These are phyloP conservation scores for Colletotrichum coccodes DNA, from an alignment of 2,329 filamentous ascomycete genomes.

Conservation along the genomic window DNA sequence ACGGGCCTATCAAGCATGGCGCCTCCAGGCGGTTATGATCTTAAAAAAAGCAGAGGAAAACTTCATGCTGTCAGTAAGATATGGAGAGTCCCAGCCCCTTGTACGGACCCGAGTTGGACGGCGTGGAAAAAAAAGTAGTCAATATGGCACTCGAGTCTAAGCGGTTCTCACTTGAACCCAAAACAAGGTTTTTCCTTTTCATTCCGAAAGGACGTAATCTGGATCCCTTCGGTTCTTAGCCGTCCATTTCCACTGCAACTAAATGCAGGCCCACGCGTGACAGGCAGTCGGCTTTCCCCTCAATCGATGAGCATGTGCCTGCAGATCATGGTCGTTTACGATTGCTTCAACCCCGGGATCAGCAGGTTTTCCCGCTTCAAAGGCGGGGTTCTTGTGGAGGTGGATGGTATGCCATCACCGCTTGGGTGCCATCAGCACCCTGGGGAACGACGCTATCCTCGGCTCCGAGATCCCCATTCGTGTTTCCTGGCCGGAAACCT, in stretches of 20 bases:
- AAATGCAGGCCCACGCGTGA: neutral
- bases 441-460: neutral
- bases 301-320: neutral
- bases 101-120: too few relatives aligned
- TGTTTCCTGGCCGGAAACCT: neutral
- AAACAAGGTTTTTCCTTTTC: too few relatives aligned
- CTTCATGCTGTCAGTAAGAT: too few relatives aligned
- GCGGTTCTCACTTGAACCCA: too few relatives aligned
- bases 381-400: neutral
- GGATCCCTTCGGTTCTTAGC: neutral
- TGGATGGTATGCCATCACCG: too few relatives aligned
- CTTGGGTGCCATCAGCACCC: neutral
- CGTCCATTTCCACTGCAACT: neutral
- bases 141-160: too few relatives aligned
- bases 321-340: neutral
- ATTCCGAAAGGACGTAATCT: too few relatives aligned
- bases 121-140: too few relatives aligned
- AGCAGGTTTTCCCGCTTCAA: neutral
- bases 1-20: too few relatives aligned
- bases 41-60: too few relatives aligned
- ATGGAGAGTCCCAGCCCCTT: too few relatives aligned
- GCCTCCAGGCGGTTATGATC: too few relatives aligned
- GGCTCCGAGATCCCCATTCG: constrained; percentile 9
- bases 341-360: neutral
- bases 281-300: neutral